Evolutionary conservation across 768 basidiomycete genomes (phyloP), one percentile per base, ranked within the genome.

Genomic region (Mycena maculata): DNA sequence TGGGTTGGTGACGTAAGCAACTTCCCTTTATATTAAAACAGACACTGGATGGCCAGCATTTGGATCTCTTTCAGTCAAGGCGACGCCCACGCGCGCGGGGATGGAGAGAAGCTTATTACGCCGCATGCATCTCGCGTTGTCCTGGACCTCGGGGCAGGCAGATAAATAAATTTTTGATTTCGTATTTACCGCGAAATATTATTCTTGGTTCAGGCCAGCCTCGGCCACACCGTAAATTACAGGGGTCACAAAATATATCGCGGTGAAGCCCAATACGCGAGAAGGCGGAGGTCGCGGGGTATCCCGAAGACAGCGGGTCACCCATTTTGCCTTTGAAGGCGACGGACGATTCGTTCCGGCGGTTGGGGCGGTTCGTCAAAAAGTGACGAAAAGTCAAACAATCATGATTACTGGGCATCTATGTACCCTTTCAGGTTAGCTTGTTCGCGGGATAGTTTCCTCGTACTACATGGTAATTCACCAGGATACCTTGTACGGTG

Each of bases 91-190:
- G 75, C 73, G 1, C 77, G 77, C 9, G 69, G 73, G 0, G 73
- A 81, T 2, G 91, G 90, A 73, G 53, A 76, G 3, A 60, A 65
- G 0, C 82, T 92, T 41, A 84, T 92, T 52, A 83, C 84, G 2
- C 79, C 81, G 3, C 75, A 89, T 58, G 89, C 91, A 1, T 62
- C 76, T 11, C 91, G 92, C 2, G 79, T 86, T 4, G 88, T 92
- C 1, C 82, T 92, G 30, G 92, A 93, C 63, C 53, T 92, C 18
- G 91, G 91, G 2, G 90, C 90, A 72, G 90, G 90, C 88, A 63
- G 42, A 15, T 28, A 31, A n/a, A n/a, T n/a, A n/a, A 44, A 31
- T 36, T 31, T 27, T n/a, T 9, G 6, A 49, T 69, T 22, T 33
- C 44, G 33, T 50, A 25, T 44, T 41, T 31, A 38, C 55, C 5